phyloP scores from a whole-genome alignment of 768 basidiomycete species.

The Phlebiopsis gigantea region DNA sequence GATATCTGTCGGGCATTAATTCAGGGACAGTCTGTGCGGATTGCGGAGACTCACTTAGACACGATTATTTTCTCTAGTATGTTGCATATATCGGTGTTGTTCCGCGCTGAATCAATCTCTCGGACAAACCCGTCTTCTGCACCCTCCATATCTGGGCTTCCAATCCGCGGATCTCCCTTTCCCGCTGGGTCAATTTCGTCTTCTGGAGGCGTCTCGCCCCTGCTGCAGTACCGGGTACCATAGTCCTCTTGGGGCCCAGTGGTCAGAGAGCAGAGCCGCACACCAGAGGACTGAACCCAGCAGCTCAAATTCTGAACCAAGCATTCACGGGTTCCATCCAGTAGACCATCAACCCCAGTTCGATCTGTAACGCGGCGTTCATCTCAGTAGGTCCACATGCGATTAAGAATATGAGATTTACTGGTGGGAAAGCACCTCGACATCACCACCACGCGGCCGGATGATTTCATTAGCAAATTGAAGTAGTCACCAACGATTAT shows the following conservation, averaged over 20 bases:
- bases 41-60: too few relatives aligned
- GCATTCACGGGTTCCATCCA: constrained; percentile 11
- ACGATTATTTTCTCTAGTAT: too few relatives aligned
- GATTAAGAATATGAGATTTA: neutral
- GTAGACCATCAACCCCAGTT: neutral
- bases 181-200: too few relatives aligned
- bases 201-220: too few relatives aligned
- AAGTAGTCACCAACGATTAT: constrained; percentile 25
- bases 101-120: too few relatives aligned
- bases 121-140: too few relatives aligned
- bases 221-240: too few relatives aligned
- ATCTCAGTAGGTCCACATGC: too few relatives aligned
- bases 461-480: constrained; percentile 21
- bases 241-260: constrained; percentile 10
- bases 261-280: constrained; percentile 19
- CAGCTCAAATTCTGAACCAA: constrained; percentile 16
- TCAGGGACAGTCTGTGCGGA: too few relatives aligned
- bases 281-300: constrained; percentile 14
- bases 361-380: neutral
- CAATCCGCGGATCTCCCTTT: too few relatives aligned
- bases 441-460: constrained; percentile 27
- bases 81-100: too few relatives aligned
- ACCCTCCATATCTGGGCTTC: too few relatives aligned
- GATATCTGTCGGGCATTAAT: constrained; percentile 8
- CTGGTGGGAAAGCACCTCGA: constrained; percentile 12